phyloP scores from a whole-genome alignment of 345 rosid genomes.

The Citrus maxima region DNA sequence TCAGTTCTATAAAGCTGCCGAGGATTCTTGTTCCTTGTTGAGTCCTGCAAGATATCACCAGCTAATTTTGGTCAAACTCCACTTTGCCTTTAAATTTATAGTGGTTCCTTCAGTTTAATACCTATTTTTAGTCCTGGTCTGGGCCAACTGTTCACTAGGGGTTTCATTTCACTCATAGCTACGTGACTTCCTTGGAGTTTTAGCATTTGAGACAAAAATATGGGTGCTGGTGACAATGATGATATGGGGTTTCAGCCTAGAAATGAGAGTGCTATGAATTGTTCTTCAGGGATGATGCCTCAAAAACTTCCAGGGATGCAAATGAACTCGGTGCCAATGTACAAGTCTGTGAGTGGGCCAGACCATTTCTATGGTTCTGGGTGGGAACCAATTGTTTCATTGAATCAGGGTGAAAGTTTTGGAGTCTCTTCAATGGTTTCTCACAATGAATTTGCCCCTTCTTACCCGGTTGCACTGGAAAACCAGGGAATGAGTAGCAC shows the following conservation, averaged over 20 bases:
- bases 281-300: slow-evolving; percentile 44
- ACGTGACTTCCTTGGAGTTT: slow-evolving; percentile 20
- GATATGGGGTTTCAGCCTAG: slow-evolving; percentile 50
- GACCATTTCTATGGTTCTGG: slow-evolving; percentile 68
- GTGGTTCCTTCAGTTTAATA: slow-evolving; percentile 15
- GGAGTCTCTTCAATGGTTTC: slow-evolving; percentile 54
- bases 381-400: slow-evolving; percentile 70
- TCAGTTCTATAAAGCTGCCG: slow-evolving; percentile 65
- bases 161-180: slow-evolving; percentile 16
- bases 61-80: slow-evolving; percentile 47
- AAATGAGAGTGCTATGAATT: slow-evolving; percentile 38
- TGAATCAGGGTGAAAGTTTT: slow-evolving; percentile 40
- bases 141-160: slow-evolving; percentile 20
- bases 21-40: slow-evolving; percentile 60
- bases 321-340: slow-evolving; percentile 38
- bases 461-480: slow-evolving; percentile 53
- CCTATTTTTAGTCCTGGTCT: slow-evolving; percentile 23
- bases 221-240: slow-evolving; percentile 56
- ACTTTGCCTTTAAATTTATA: slow-evolving; percentile 23
- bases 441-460: slow-evolving; percentile 47
- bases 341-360: slow-evolving; percentile 31
- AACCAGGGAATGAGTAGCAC: slow-evolving; percentile 49
- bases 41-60: slow-evolving; percentile 65
- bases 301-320: slow-evolving; percentile 38
- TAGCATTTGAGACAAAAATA: slow-evolving; percentile 32